These are phyloP conservation scores for Dendrocalamus sinicus DNA, from an alignment of 176 grass and related monocot species.

Conservation along the genomic window DNA sequence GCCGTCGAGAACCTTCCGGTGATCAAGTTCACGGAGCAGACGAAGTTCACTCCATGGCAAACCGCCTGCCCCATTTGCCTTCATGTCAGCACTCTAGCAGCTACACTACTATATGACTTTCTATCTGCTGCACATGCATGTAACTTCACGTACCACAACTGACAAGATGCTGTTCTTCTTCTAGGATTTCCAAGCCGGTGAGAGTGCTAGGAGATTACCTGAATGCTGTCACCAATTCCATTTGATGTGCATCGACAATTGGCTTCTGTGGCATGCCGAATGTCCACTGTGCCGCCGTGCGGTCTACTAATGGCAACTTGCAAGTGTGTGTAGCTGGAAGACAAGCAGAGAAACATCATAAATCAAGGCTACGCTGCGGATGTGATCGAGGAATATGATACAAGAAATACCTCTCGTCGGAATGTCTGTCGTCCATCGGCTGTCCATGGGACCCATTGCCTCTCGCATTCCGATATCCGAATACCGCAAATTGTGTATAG, in stretches of 20 bases:
- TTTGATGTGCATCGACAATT: constrained; percentile 49
- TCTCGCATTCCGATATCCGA: too few relatives aligned
- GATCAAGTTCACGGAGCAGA: too few relatives aligned
- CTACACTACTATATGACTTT: not conserved
- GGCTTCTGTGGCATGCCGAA: constrained; percentile 44
- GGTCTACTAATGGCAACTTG: not conserved
- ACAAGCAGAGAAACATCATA: too few relatives aligned
- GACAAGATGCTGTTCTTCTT: not conserved
- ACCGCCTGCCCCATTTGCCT: constrained; percentile 55
- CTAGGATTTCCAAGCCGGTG: constrained; percentile 45
- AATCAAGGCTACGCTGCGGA: too few relatives aligned
- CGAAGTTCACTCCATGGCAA: not conserved
- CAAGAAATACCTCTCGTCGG: too few relatives aligned
- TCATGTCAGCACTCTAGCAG: not conserved
- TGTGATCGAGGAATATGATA: too few relatives aligned
- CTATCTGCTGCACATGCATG: too few relatives aligned
- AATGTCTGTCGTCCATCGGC: too few relatives aligned
- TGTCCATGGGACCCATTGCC: too few relatives aligned
- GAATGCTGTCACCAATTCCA: constrained; percentile 48
- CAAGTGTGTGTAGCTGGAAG: too few relatives aligned
- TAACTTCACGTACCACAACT: too few relatives aligned
- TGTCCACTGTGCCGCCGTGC: constrained; percentile 49
- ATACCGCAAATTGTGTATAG: too few relatives aligned
- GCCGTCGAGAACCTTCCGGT: constrained; percentile 4
- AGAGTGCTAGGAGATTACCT: constrained; percentile 37